Base-by-base conservation (phyloP, 2,329 filamentous ascomycete genomes). In the Monilinia vaccinii-corymbosi region DNA sequence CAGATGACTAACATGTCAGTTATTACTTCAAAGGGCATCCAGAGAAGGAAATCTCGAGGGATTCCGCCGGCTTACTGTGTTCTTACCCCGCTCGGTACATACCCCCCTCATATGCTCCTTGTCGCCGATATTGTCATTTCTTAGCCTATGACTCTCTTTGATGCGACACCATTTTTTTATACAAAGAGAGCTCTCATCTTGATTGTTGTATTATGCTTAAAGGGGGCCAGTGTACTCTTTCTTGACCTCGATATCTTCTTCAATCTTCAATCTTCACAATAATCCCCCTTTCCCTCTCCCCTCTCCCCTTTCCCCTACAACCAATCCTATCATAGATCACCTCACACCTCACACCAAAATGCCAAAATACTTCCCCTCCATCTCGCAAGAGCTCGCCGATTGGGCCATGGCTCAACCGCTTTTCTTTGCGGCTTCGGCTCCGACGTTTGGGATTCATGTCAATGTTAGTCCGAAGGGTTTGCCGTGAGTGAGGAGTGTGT, bases 401-500 rank as follows among this genome's bases (percentile, higher is more conserved):
- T 91, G 87, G 86, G 81, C 85, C 55, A 77, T 84, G 51, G 72
- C 76, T 13, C 88, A 92, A 67, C 81, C 85, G 59, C 75, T 92
- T 67, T 91, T 91, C 79, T 91, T 87, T 76, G 85, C 88, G 13
- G 86, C 83, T 45, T 88, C 86, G 16, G 87, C 88, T 0, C 87
- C 88, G 0, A 79, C 84, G 31, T 78, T 79, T n/a, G 85, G 82
- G 23, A 73, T 76, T 1, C 88, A 92, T 74, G 77, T 92, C 75
- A 92, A 92, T 68, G 61, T 91, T 59, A 91, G 87, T 0, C 88
- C 88, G 87, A 89, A 52, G 91, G 92, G 88, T 52, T 78, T 86
- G 25, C 76, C 82, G 46, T 58, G 45, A 58, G 56, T 57, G 3
- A n/a, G n/a, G n/a, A n/a, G n/a, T n/a, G 3, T 48, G 2, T 46